phyloP scores from a whole-genome alignment of 2,329 filamentous ascomycete species.

The Thelonectria blattea region DNA sequence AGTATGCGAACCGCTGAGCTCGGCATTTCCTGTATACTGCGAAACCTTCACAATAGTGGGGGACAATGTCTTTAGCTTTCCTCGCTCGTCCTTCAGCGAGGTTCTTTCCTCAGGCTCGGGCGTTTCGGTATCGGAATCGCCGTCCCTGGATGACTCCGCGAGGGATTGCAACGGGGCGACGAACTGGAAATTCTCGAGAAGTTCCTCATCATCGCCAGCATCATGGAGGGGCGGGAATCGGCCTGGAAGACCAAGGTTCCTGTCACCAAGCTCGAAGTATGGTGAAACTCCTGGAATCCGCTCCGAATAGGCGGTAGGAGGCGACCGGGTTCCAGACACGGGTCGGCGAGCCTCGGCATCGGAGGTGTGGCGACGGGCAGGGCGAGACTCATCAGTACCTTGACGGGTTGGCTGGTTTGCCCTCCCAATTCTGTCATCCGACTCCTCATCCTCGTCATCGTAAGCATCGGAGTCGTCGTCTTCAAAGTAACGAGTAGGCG shows the following conservation, averaged over 20 bases:
- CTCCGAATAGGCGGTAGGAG: neutral
- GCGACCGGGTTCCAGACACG: too few relatives aligned
- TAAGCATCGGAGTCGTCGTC: neutral
- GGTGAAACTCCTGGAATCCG: too few relatives aligned
- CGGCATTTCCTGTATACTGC: constrained; percentile 47
- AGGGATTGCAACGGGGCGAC: constrained; percentile 28
- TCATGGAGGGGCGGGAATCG: constrained; percentile 7
- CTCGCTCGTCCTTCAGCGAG: constrained; percentile 23
- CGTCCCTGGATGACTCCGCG: constrained; percentile 33
- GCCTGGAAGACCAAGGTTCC: constrained; percentile 6
- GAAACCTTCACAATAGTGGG: constrained; percentile 42
- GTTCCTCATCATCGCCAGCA: constrained; percentile 38
- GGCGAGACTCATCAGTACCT: neutral
- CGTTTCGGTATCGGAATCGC: constrained; percentile 41
- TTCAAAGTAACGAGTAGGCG: neutral
- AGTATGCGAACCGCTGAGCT: constrained; percentile 45
- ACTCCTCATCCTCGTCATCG: neutral
- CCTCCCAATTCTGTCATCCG: neutral
- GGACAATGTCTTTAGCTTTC: constrained; percentile 18
- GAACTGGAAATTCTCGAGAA: constrained; percentile 40
- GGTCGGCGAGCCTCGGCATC: neutral
- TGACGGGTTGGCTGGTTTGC: neutral
- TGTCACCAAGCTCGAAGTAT: too few relatives aligned
- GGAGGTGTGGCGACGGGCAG: neutral
- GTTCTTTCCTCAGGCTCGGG: constrained; percentile 35